A percentile compares a stretch with the other conserved stretches of the same genome.
phyloP scores from a whole-genome alignment of 1,284 basidiomycete genomes.

The Moniliella sp. region DNA sequence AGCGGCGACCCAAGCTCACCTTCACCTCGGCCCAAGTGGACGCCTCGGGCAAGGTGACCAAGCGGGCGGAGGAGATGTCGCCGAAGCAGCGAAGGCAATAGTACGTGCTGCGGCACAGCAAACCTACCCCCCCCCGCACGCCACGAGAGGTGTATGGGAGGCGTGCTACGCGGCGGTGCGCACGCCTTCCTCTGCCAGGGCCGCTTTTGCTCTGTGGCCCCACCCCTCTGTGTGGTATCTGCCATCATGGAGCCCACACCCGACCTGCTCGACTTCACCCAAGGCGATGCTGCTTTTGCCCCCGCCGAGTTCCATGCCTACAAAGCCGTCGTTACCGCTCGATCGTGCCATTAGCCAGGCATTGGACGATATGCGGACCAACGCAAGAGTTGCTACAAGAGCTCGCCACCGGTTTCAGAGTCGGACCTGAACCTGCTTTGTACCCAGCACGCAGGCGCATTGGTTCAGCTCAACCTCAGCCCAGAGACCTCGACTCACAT shows the following conservation, averaged over 20 bases:
- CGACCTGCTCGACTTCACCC: neutral
- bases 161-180: neutral
- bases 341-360: neutral
- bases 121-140: neutral
- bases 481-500: slow-evolving; percentile 14
- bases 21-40: neutral
- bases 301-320: neutral
- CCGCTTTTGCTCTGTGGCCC: neutral
- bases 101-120: no score
- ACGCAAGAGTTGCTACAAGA: slow-evolving; percentile 6
- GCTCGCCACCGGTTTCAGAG: slow-evolving; percentile 8
- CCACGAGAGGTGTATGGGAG: neutral
- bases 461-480: slow-evolving; percentile 14
- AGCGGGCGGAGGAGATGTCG: neutral
- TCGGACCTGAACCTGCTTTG: slow-evolving; percentile 12
- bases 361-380: slow-evolving; percentile 1
- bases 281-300: neutral
- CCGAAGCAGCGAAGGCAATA: neutral
- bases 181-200: neutral
- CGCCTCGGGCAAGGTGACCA: neutral
- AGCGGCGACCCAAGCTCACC: neutral
- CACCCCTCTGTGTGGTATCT: neutral
- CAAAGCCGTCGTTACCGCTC: neutral
- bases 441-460: slow-evolving; percentile 6
- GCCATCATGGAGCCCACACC: neutral